Evolutionary conservation across 306 rosid species (phyloP).

Genomic region (Lithocarpus polystachyus): DNA sequence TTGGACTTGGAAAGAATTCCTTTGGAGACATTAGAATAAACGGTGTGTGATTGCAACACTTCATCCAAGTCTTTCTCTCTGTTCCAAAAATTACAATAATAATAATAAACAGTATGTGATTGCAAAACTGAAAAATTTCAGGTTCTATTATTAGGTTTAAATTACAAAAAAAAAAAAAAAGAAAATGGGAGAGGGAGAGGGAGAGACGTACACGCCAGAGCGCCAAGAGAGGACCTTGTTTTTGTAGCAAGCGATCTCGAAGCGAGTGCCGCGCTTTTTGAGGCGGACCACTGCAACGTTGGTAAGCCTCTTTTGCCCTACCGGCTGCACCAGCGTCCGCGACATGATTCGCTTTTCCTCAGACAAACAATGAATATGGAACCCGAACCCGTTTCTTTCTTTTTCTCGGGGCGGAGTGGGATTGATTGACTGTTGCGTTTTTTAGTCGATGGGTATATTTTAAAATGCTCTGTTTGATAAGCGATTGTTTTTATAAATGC

Average conservation of each 20-base stretch:
- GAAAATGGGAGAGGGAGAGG: not conserved
- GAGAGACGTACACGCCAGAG: constrained; percentile 71
- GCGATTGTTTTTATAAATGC: no score
- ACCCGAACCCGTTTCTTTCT: not conserved
- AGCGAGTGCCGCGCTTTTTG: constrained; percentile 74
- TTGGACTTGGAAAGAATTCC: constrained; percentile 91
- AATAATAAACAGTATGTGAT: not conserved
- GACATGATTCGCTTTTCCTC: constrained; percentile 34
- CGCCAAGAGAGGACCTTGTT: constrained; percentile 98
- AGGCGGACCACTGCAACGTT: constrained; percentile 95
- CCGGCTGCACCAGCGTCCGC: constrained; percentile 68
- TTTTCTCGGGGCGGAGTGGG: no score
- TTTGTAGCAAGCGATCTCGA: constrained; percentile 90
- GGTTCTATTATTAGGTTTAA: no score
- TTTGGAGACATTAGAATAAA: constrained; percentile 89
- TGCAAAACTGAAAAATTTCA: no score
- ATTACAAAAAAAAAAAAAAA: not conserved
- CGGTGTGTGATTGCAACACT: constrained; percentile 85
- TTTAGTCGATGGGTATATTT: no score
- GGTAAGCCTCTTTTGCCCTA: constrained; percentile 94
- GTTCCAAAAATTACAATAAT: constrained; percentile 4
- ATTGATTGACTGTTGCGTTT: no score
- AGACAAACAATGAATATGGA: not conserved
- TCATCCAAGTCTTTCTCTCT: constrained; percentile 94
- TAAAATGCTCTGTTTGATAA: no score